A percentile compares a stretch with the other conserved stretches of the same genome.
phyloP scores from a whole-genome alignment of 2,329 filamentous ascomycete species.

The Cylindrodendrum hubeiense region DNA sequence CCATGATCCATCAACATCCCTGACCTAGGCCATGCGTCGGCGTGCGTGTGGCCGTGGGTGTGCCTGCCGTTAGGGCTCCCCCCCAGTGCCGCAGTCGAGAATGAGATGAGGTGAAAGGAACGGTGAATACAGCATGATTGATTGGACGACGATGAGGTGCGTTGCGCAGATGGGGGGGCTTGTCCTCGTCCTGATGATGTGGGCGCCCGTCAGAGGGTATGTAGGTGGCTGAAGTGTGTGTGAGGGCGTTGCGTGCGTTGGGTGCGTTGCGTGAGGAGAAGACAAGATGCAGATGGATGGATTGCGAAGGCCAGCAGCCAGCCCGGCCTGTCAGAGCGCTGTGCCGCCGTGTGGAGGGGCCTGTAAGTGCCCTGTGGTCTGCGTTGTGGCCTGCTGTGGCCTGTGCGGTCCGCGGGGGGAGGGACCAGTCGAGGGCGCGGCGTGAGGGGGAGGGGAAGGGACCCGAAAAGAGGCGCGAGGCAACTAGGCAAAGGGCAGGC shows the following conservation, averaged over 20 bases:
- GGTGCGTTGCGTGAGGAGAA: constrained; percentile 5
- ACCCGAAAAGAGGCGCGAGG: constrained; percentile 40
- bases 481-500: constrained; percentile 40
- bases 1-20: constrained; percentile 34
- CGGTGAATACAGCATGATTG: constrained; percentile 43
- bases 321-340: constrained; percentile 16
- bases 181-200: constrained; percentile 29
- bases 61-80: constrained; percentile 43
- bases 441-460: constrained; percentile 18
- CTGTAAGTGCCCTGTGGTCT: background rate
- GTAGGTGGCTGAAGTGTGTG: constrained; percentile 20
- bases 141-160: constrained; percentile 35
- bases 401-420: constrained; percentile 33
- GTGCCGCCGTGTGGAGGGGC: constrained; percentile 10
- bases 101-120: constrained; percentile 38
- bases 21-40: constrained; percentile 39
- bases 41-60: constrained; percentile 30
- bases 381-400: constrained; percentile 12
- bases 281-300: constrained; percentile 8
- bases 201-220: constrained; percentile 23
- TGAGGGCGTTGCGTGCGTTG: constrained; percentile 15
- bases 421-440: constrained; percentile 25
- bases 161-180: constrained; percentile 11
- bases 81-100: constrained; percentile 29
- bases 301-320: background rate